A percentile compares a stretch with the other conserved stretches of the same genome.
These are phyloP conservation scores for Coemansia sp. DNA, from an alignment of 192 early-diverging fungal species.

Conservation along the genomic window DNA sequence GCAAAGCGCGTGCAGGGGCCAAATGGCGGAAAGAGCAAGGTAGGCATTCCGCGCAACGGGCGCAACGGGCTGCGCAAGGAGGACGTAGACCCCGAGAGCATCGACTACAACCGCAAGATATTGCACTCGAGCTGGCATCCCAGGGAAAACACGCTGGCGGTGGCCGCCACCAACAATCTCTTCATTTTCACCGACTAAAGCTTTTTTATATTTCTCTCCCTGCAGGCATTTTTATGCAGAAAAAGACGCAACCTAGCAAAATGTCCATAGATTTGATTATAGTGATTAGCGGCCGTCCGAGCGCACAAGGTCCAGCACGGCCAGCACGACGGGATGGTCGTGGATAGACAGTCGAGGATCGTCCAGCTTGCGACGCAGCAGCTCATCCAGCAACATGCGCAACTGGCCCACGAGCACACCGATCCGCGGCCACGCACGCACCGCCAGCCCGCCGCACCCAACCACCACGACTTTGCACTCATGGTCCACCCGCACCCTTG, in stretches of 20 bases:
- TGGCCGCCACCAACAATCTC: constrained; percentile 99
- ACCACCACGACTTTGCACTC: constrained; percentile 62
- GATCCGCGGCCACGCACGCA: constrained; percentile 73
- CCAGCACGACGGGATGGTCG: constrained; percentile 33
- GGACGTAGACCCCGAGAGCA: constrained; percentile 79
- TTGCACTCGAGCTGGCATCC: constrained; percentile 99
- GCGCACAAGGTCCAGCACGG: constrained; percentile 32
- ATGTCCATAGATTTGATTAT: too few species aligned
- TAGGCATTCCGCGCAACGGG: constrained; percentile 58
- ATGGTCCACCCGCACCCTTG: constrained; percentile 66
- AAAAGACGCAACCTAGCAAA: not conserved
- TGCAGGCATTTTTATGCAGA: not conserved
- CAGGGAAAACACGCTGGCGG: constrained; percentile 93
- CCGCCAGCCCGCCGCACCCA: constrained; percentile 61
- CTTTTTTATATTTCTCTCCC: constrained; percentile 8
- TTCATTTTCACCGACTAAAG: constrained; percentile 79
- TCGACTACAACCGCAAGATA: constrained; percentile 97
- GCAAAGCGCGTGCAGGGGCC: constrained; percentile 79
- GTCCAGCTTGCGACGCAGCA: constrained; percentile 70
- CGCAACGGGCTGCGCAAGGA: constrained; percentile 63
- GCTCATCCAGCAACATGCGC: constrained; percentile 65
- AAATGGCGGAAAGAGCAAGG: constrained; percentile 56
- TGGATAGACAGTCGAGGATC: constrained; percentile 59
- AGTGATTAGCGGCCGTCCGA: constrained; percentile 22
- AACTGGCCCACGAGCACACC: constrained; percentile 78